A percentile compares a stretch with the other conserved stretches of the same genome.
Evolutionary conservation across 257 asterid species (phyloP).

Genomic region (Osmanthus fragrans): DNA sequence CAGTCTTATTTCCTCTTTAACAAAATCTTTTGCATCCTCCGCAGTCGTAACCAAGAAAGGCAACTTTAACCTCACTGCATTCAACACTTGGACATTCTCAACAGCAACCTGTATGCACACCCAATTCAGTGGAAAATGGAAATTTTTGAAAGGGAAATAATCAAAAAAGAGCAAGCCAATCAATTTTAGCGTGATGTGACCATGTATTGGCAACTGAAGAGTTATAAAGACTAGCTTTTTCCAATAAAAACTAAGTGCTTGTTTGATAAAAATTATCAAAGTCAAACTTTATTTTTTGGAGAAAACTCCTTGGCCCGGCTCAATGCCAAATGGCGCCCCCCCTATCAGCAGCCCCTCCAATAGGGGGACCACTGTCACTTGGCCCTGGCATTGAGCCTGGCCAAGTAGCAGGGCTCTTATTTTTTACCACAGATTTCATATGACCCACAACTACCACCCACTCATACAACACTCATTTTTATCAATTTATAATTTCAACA

Average conservation of each 20-base stretch:
- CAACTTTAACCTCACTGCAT: slow-evolving; percentile 75
- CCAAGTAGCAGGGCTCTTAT: no score
- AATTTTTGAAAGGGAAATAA: not conserved
- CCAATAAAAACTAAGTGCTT: not conserved
- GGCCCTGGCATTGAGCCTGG: no score
- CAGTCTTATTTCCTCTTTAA: slow-evolving; percentile 89
- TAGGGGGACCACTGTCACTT: no score
- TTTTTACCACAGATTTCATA: no score
- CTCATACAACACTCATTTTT: no score
- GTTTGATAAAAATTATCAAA: not conserved
- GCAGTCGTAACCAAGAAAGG: slow-evolving; percentile 90
- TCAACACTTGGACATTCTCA: slow-evolving; percentile 71
- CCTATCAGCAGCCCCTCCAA: no score
- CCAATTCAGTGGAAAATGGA: not conserved
- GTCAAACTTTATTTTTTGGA: no score
- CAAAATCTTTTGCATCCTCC: slow-evolving; percentile 73
- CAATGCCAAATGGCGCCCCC: no score
- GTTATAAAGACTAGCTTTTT: slow-evolving; percentile 11
- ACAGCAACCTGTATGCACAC: slow-evolving; percentile 70
- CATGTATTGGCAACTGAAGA: not conserved
- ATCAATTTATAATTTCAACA: no score
- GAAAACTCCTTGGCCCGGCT: no score
- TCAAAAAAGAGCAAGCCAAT: not conserved
- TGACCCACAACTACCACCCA: no score
- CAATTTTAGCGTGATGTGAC: not conserved